phyloP scores from a whole-genome alignment of 2,329 filamentous ascomycete genomes.

The Acarospora socialis region DNA sequence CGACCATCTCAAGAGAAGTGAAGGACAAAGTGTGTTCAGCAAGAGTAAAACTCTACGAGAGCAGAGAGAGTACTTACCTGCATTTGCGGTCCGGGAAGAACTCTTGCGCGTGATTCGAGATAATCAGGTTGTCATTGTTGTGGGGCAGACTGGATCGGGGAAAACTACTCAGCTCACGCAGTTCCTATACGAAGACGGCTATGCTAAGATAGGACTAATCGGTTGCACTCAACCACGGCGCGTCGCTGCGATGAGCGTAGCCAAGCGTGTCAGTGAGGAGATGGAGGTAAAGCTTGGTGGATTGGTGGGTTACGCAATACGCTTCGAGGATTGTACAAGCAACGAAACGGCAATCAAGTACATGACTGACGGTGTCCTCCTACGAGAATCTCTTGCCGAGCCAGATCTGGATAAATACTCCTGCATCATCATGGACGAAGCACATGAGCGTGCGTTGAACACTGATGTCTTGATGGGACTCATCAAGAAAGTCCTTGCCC shows the following conservation, averaged over 20 bases:
- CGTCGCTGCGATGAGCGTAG: slow-evolving; percentile 97
- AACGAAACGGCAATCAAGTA: slow-evolving; percentile 95
- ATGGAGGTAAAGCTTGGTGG: slow-evolving; percentile 89
- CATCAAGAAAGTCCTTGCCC: slow-evolving; percentile 89
- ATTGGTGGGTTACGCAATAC: slow-evolving; percentile 88
- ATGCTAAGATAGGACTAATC: slow-evolving; percentile 75
- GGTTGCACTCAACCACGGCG: slow-evolving; percentile 91
- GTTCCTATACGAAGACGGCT: slow-evolving; percentile 91
- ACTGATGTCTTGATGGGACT: slow-evolving; percentile 95
- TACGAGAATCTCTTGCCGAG: slow-evolving; percentile 86
- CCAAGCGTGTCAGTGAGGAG: slow-evolving; percentile 94
- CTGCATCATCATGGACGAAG: slow-evolving; percentile 99
- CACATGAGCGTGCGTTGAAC: slow-evolving; percentile 89
- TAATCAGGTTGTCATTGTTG: slow-evolving; percentile 93
- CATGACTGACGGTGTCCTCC: slow-evolving; percentile 93
- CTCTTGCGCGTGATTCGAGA: slow-evolving; percentile 82
- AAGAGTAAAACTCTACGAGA: slow-evolving; percentile 80
- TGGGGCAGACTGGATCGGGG: slow-evolving; percentile 92
- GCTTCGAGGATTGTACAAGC: slow-evolving; percentile 96
- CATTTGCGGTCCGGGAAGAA: slow-evolving; percentile 92
- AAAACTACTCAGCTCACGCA: slow-evolving; percentile 97
- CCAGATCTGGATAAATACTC: slow-evolving; percentile 90
- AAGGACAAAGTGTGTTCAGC: slow-evolving; percentile 82
- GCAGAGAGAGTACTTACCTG: slow-evolving; percentile 83
- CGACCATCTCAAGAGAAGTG: slow-evolving; percentile 74